Conservation (phyloP, 306 rosid genomes). For the Vicia sativa region DNA sequence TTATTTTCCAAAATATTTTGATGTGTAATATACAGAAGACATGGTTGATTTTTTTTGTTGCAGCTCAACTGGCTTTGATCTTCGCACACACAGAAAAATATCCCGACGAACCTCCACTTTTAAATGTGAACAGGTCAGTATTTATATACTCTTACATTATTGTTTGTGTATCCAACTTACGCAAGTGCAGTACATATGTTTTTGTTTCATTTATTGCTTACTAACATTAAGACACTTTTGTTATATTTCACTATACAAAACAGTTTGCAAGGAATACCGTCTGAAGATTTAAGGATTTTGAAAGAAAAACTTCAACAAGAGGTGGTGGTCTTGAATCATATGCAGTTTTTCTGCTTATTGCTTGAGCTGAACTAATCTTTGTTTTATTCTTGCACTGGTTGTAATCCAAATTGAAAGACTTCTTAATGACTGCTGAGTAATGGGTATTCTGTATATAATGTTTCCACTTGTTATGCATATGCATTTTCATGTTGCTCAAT, state of each 20-base stretch:
- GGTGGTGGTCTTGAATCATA: constrained; percentile 59
- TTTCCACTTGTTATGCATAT: constrained; percentile 8
- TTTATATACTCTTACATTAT: constrained; percentile 10
- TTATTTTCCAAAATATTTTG: constrained; percentile 21
- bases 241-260: constrained; percentile 31
- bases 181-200: constrained; percentile 9
- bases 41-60: constrained; percentile 44
- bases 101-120: constrained; percentile 99
- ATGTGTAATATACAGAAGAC: constrained; percentile 28
- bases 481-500: constrained; percentile 31
- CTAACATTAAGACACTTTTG: constrained; percentile 28
- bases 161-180: constrained; percentile 24
- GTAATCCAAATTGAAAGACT: constrained; percentile 13
- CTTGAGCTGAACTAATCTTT: constrained; percentile 24
- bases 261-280: constrained; percentile 76
- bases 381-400: constrained; percentile 32
- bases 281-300: constrained; percentile 74
- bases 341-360: constrained; percentile 32
- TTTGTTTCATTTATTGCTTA: constrained; percentile 26
- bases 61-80: constrained; percentile 94
- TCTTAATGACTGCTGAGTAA: constrained; percentile 22
- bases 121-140: constrained; percentile 77
- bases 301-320: constrained; percentile 86
- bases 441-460: constrained; percentile 15
- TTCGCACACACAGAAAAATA: constrained; percentile 88